Percentiles rank a stretch among this genome's conserved stretches.
phyloP scores from a whole-genome alignment of 176 grass and related monocot genomes.

The Alloteropsis semialata region DNA sequence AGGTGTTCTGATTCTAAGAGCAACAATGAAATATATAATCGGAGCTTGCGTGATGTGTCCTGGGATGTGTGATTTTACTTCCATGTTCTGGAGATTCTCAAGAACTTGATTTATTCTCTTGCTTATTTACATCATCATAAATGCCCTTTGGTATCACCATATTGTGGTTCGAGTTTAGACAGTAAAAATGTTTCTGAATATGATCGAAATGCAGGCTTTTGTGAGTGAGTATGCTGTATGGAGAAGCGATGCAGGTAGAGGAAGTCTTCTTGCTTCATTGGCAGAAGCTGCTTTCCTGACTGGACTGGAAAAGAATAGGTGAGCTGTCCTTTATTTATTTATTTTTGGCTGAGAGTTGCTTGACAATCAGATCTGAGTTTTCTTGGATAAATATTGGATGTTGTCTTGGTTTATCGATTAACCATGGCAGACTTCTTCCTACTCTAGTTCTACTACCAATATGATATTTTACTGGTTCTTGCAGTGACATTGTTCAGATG shows the following conservation, averaged over 20 bases:
- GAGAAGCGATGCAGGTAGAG: slow-evolving; percentile 70
- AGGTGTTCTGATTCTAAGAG: background rate
- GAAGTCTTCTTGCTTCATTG: slow-evolving; percentile 87
- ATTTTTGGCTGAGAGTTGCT: background rate
- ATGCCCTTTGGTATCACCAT: background rate
- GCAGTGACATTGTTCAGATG: slow-evolving; percentile 84
- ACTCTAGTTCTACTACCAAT: background rate
- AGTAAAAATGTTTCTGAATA: background rate
- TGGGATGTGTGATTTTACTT: background rate
- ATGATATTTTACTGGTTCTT: slow-evolving; percentile 11
- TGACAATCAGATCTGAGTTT: background rate
- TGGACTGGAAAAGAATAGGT: slow-evolving; percentile 92
- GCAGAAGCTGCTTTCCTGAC: slow-evolving; percentile 94
- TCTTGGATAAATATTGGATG: background rate
- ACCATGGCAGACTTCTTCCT: background rate
- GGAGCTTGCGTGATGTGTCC: background rate
- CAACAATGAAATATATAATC: background rate
- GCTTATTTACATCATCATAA: background rate
- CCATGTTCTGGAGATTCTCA: background rate
- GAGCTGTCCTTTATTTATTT: background rate
- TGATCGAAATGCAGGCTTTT: slow-evolving; percentile 61
- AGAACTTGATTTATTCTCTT: background rate
- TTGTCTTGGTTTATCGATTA: background rate
- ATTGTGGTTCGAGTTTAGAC: background rate
- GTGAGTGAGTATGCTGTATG: slow-evolving; percentile 97